Evolutionary conservation across 257 asterid genomes (phyloP).

Genomic region (Haberlea rhodopensis): DNA sequence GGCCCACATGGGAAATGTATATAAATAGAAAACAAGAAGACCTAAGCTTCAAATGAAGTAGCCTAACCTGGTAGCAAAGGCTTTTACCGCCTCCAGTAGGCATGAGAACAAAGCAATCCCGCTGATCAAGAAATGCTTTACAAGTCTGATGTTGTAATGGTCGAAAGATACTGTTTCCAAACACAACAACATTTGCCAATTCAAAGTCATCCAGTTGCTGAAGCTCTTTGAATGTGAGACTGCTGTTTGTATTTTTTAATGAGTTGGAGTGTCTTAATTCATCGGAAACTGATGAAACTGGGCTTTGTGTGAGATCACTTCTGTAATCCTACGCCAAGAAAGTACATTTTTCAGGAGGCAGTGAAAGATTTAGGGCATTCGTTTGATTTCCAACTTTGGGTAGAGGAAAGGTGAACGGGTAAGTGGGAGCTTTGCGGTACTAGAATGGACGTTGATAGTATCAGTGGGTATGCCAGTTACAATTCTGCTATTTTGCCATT

Average conservation of each 20-base stretch:
- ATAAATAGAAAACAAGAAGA: constrained; percentile 1
- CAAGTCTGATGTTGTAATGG: constrained; percentile 87
- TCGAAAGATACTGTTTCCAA: constrained; percentile 77
- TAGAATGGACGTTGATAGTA: constrained; percentile 8
- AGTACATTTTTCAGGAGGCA: constrained; percentile 22
- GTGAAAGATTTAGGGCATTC: constrained; percentile 11
- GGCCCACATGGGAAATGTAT: constrained; percentile 22
- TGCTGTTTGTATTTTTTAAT: constrained; percentile 31
- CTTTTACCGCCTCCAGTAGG: constrained; percentile 99
- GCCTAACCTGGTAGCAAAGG: constrained; percentile 91
- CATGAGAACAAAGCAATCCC: constrained; percentile 88
- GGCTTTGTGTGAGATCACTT: constrained; percentile 42
- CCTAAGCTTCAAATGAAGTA: constrained; percentile 22
- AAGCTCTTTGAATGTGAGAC: constrained; percentile 67
- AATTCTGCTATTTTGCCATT: constrained; percentile 5
- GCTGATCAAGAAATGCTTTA: constrained; percentile 59
- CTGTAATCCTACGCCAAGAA: constrained; percentile 42
- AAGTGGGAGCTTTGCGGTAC: constrained; percentile 18
- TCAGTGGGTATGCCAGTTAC: constrained; percentile 15
- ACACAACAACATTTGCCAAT: constrained; percentile 88
- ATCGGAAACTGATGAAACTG: constrained; percentile 45
- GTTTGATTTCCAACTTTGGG: constrained; percentile 11
- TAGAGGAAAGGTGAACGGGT: constrained; percentile 7
- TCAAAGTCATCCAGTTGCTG: constrained; percentile 71
- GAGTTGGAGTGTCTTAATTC: constrained; percentile 29